Evolutionary conservation across 768 basidiomycete genomes (phyloP).

Genomic region (Hortiboletus flavorubellus): DNA sequence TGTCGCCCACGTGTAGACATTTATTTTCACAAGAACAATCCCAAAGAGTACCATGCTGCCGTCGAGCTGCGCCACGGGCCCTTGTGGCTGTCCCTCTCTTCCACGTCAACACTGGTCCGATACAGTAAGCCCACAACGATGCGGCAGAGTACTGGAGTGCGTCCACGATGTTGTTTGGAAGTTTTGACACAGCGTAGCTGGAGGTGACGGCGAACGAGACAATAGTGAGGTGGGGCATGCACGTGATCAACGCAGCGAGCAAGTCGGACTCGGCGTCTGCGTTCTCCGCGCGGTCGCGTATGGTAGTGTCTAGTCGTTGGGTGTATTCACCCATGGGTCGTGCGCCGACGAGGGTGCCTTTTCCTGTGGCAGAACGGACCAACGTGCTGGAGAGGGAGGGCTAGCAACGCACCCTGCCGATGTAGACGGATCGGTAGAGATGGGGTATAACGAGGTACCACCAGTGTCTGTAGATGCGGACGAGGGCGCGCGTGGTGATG

Average conservation of each 20-base stretch:
- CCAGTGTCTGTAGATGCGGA: conserved; percentile 30
- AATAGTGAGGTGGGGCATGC: conserved; percentile 20
- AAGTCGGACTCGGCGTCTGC: neutral
- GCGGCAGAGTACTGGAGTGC: conserved; percentile 15
- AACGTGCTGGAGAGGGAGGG: conserved; percentile 17
- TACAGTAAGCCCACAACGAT: conserved; percentile 50
- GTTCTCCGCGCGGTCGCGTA: conserved; percentile 12
- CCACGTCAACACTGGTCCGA: conserved; percentile 64
- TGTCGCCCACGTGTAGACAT: conserved; percentile 48
- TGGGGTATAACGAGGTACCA: conserved; percentile 21
- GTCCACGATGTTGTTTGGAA: conserved; percentile 8
- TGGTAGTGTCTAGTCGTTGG: conserved; percentile 24
- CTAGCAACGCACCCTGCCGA: conserved; percentile 18
- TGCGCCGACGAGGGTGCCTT: conserved; percentile 7
- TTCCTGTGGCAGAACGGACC: conserved; percentile 6
- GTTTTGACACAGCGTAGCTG: neutral
- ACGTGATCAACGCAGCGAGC: conserved; percentile 11
- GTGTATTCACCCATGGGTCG: conserved; percentile 22
- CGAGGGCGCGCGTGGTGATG: conserved; percentile 25
- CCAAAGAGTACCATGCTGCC: conserved; percentile 58
- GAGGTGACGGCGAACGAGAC: conserved; percentile 14
- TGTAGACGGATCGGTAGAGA: conserved; percentile 25
- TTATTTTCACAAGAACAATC: conserved; percentile 71
- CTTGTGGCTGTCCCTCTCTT: conserved; percentile 77
- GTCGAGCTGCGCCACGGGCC: conserved; percentile 66